Base-by-base conservation (phyloP, 495 filamentous ascomycete species). In the Extremus antarcticus region DNA sequence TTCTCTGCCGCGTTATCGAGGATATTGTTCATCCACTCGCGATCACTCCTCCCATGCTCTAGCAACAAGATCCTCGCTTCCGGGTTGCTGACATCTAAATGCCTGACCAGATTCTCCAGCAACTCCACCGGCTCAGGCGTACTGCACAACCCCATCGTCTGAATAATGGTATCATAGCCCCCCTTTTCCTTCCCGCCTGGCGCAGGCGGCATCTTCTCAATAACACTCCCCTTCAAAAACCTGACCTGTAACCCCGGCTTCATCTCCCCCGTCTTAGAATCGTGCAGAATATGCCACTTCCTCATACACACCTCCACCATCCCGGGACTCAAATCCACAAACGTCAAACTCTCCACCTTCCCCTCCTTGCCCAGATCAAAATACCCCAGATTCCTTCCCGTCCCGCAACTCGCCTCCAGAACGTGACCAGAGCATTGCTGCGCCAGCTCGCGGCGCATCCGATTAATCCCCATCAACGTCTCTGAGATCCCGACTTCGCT, bases 91-190 rank as follows among this genome's bases (percentile, higher is more conserved):
- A 38, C 43, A 47, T 57, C 50, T 15, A 62, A 54, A 25, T 62
- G 59, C 43, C 9, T 13, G 13, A 23, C 46, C 22, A 62, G 51
- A 38, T 58, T 62, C 19, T 15, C 22, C 10, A 97, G 72, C 46
- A 92, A 75, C 11, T 67, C 73, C 16, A 78, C 79, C 15, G 91
- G 94, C 59, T 86, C 81, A 3, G 74, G 71, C 43, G 90, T 90
- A 47, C 86, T 91, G 72, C 92, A 98, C 3, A 97, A 71, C 0
- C 90, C 90, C 81, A 97, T 94, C 15, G 88, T 94, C 68, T 96
- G 89, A 46, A 98, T 66, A 32, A 96, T 74, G 1, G 87, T 95
- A 70, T 96, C 89, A 69, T 86, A 98, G 61, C 74, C 71, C 35
- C 60, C 75, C 25, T 47, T 52, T 13, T 13, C 29, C 29, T 35